A percentile compares a stretch with the other conserved stretches of the same genome.
Evolutionary conservation across 495 filamentous ascomycete species (phyloP).

Genomic region (Xylaria castorea): DNA sequence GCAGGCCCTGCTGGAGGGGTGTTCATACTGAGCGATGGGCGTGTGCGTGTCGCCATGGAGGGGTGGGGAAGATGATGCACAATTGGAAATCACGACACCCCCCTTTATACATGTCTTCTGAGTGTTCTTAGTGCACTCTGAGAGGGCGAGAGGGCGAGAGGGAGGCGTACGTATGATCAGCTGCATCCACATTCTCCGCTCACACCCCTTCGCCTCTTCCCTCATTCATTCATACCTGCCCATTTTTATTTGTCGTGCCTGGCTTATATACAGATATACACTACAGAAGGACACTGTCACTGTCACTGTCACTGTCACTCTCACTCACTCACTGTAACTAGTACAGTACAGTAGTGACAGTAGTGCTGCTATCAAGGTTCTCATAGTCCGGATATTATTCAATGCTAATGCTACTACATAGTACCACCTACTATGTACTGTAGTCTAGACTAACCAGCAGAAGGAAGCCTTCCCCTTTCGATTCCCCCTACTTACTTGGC

Average conservation of each 20-base stretch:
- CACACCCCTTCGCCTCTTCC: conserved; percentile 20
- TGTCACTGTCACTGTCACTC: too few relatives aligned
- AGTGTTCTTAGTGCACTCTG: conserved; percentile 5
- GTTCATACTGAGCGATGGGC: background rate
- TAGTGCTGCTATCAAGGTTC: conserved; percentile 5
- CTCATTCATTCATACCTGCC: background rate
- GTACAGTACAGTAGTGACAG: background rate
- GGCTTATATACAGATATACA: background rate
- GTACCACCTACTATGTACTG: conserved; percentile 9
- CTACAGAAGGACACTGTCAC: background rate
- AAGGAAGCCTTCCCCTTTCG: background rate
- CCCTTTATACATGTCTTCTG: conserved; percentile 24
- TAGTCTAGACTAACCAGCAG: background rate
- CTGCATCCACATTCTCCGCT: conserved; percentile 22
- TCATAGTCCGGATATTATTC: conserved; percentile 2
- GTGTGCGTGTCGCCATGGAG: conserved; percentile 2
- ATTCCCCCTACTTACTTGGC: background rate
- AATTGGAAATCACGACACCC: conserved; percentile 31
- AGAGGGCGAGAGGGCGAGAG: conserved; percentile 14
- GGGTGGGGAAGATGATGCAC: conserved; percentile 26
- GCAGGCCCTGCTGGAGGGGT: conserved; percentile 4
- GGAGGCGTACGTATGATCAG: conserved; percentile 26
- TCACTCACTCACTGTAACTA: too few relatives aligned
- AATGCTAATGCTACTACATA: background rate
- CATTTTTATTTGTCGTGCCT: background rate